Base-by-base conservation (phyloP, 164 flowering plant species). In the Taxillus chinensis region DNA sequence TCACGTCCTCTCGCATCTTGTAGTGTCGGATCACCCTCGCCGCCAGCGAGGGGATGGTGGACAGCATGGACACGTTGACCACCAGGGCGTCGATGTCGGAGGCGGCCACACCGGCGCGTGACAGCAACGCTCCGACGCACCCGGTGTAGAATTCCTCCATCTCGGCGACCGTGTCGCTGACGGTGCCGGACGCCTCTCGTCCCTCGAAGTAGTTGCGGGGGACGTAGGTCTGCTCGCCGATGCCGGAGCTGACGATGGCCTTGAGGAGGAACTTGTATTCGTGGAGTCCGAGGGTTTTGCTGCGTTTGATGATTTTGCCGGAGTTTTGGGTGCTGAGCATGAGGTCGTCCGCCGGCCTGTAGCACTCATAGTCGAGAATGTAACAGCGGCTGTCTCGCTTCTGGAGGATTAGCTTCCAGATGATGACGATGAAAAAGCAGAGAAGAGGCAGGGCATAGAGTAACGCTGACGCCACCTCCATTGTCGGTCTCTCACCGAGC, bases 181-280 rank as follows among this genome's bases (percentile, higher is more conserved):
- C 8, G 0, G 76, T 64, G 0, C 89, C 82, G 53, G 15, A 55
- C 2, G 72, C 73, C 59, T 83, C 89, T 0, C 77, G 70, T 46
- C 78, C 78, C 0, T 15, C 64, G 62, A 86, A 74, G 41, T 79
- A 64, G 68, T 74, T 75, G 27, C 79, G 62, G 3, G 92, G 85
- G 2, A 67, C 84, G 70, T 86, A 86, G 39, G 92, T 86, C 27
- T 83, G 72, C 63, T 83, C 92, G 0, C 92, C 91, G 7, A 86
- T 74, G 63, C 91, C 91, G 27, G 88, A 79, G 68, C 81, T 80
- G 5, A 86, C 88, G 11, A 82, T 70, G 71, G 88, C 83, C 62
- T 73, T 75, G 39, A 86, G 60, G 46, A 86, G 79, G 61, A 86
- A 86, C 74, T 81, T 78, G 77, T 79, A 83, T 68, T 86, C 92